A percentile compares a stretch with the other conserved stretches of the same genome.
phyloP scores from a whole-genome alignment of 768 basidiomycete species.

The Russula abietina region DNA sequence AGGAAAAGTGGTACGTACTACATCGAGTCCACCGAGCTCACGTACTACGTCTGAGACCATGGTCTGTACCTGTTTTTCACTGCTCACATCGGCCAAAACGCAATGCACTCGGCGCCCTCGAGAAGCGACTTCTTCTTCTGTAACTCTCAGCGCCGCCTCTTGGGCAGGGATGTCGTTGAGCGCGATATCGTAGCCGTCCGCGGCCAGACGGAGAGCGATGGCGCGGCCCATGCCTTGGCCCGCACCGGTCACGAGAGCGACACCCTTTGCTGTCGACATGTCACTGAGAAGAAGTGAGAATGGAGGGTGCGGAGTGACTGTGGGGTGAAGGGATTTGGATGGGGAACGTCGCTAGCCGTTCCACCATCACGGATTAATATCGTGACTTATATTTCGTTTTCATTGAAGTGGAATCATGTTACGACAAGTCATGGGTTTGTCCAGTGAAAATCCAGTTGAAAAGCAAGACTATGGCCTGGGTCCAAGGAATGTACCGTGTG shows the following conservation, averaged over 20 bases:
- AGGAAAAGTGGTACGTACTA: conserved; percentile 25
- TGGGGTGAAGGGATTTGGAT: background rate
- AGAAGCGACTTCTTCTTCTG: conserved; percentile 23
- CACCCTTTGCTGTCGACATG: background rate
- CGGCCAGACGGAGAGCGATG: conserved; percentile 33
- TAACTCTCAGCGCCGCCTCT: conserved; percentile 28
- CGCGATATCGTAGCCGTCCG: conserved; percentile 32
- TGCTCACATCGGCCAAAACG: conserved; percentile 16
- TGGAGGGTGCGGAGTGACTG: background rate
- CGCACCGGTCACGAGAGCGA: conserved; percentile 10
- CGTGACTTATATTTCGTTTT: background rate
- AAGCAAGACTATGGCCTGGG: too few relatives aligned
- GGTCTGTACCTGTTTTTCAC: conserved; percentile 25
- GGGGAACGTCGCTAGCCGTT: background rate
- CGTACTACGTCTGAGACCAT: conserved; percentile 27
- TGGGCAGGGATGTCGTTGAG: conserved; percentile 33
- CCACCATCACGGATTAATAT: too few relatives aligned
- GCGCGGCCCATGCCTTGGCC: conserved; percentile 28
- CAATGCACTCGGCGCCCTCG: conserved; percentile 25
- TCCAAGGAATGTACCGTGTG: too few relatives aligned
- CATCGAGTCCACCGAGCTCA: conserved; percentile 30
- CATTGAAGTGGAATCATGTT: too few relatives aligned
- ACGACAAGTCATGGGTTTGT: too few relatives aligned
- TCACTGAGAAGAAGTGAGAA: background rate
- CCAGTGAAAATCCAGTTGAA: too few relatives aligned